Base-by-base conservation (phyloP, 2,329 filamentous ascomycete species). In the Beauveria asiatica region DNA sequence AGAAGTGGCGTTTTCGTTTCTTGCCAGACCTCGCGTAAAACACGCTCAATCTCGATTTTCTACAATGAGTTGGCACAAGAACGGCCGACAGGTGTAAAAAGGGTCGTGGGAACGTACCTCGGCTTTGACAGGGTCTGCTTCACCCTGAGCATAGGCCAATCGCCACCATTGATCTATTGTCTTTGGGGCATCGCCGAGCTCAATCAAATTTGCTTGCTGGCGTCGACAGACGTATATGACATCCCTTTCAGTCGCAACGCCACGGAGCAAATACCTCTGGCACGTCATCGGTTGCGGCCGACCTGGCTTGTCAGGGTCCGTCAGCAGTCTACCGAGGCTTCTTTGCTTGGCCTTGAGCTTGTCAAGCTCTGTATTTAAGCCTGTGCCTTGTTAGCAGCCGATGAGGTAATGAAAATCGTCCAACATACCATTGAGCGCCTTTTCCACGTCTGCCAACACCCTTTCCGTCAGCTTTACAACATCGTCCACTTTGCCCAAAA, bases 151-250 rank as follows among this genome's bases (percentile, higher is more conserved):
- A 62, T 78, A 81, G 41, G 76, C 72, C 50, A 84, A 70, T 63
- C 76, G 77, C 82, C 82, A 84, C 82, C 82, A 84, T 65, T 83
- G 81, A 57, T 83, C 80, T 17, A 63, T 63, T 4, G 67, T 61
- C 23, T 65, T 63, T 3, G 70, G 56, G 4, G 63, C 61, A 37
- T 72, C 74, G 1, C 70, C 73, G n/a, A 78, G 52, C 17, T 80
- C 76, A 54, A 78, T 76, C 37, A 78, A 66, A 55, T 77, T 72
- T 5, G 69, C 68, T 58, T 76, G 74, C 17, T 72, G 66, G 42
- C 76, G 72, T 61, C 73, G 74, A 64, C 81, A 82, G 39, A 84
- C 70, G 63, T 82, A 84, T 10, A 79, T 73, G 1, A 80, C 69
- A 54, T 79, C 75, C 13, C 72, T 70, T 0, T 73, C 73, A 13